Base-by-base conservation (phyloP, 768 basidiomycete species). In the Pleurotus ostreatus region DNA sequence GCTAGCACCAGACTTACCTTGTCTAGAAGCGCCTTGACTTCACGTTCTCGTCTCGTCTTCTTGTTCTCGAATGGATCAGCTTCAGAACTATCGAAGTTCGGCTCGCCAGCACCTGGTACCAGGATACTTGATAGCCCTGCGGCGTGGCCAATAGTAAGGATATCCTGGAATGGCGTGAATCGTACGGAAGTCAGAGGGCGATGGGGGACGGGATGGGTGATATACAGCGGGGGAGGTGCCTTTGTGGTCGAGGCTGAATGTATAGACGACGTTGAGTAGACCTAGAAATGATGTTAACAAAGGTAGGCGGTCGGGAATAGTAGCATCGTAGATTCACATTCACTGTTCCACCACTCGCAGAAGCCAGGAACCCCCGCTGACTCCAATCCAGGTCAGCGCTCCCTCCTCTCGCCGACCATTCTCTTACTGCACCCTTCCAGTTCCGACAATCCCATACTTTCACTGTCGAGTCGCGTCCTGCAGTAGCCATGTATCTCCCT, bases 381-480 rank as follows among this genome's bases (percentile, higher is more conserved):
- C 93, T 94, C 88, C 91, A 99, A 43, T 89, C 85, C 3, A 94
- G 60, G 56, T 86, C 88, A 0, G 84, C 82, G 2, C 79, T 70
- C 0, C 83, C 84, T 5, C 88, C 85, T 55, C 92, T 75, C 39
- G 88, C 76, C 7, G 70, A 74, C 93, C 94, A 77, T 69, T 87
- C 81, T 57, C 92, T 77, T 37, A 99, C 82, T 2, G 86, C 83
- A 6, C 90, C 89, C 61, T 89, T 93, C 94, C 94, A 98, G 73
- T 94, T 97, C 56, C 97, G 74, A 65, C 89, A 92, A 71, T 98
- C 97, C 97, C 97, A 99, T 1, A 98, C 78, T 64, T 98, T 98
- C 49, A 99, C 89, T 0, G 74, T 82, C 0, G 94, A 88, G 65
- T 99, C 97, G 59, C 85, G 77, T 0, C 95, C 95, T 1, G 88